Evolutionary conservation across 352 stramenopile species (phyloP).

Genomic region (Phytophthora sp.): DNA sequence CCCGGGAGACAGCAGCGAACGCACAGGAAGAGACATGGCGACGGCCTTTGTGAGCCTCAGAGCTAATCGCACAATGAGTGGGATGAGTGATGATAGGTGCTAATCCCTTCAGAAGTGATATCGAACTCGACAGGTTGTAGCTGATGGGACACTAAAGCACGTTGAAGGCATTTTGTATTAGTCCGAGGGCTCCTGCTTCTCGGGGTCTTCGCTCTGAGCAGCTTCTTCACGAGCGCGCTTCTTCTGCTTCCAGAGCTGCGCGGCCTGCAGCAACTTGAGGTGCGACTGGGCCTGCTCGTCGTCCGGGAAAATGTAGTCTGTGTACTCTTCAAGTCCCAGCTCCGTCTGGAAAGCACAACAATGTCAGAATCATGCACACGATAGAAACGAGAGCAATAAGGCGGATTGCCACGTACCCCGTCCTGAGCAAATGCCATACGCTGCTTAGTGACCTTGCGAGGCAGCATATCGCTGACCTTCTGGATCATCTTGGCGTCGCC

Average conservation of each 20-base stretch:
- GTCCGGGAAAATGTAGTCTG: slow-evolving; percentile 99
- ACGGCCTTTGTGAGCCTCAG: slow-evolving; percentile 7
- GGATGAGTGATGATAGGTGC: neutral
- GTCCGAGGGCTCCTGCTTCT: slow-evolving; percentile 12
- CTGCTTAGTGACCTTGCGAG: slow-evolving; percentile 96
- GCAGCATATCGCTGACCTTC: slow-evolving; percentile 94
- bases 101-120: slow-evolving; percentile 14
- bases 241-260: slow-evolving; percentile 96
- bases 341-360: slow-evolving; percentile 56
- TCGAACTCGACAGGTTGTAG: slow-evolving; percentile 8
- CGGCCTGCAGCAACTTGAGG: slow-evolving; percentile 98
- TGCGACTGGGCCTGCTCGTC: slow-evolving; percentile 95
- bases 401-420: slow-evolving; percentile 54
- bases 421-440: slow-evolving; percentile 94
- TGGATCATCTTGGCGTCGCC: slow-evolving; percentile 70
- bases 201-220: slow-evolving; percentile 6
- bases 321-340: slow-evolving; percentile 97
- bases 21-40: slow-evolving; percentile 20
- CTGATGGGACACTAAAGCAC: slow-evolving; percentile 21
- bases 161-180: slow-evolving; percentile 9
- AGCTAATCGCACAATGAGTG: slow-evolving; percentile 10
- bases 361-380: slow-evolving; percentile 20
- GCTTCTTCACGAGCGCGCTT: slow-evolving; percentile 66
- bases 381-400: neutral
- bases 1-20: slow-evolving; percentile 19